Percentiles rank a stretch among this genome's conserved stretches.
phyloP scores from a whole-genome alignment of 441 rosid species.

The Omphalea diandra region DNA sequence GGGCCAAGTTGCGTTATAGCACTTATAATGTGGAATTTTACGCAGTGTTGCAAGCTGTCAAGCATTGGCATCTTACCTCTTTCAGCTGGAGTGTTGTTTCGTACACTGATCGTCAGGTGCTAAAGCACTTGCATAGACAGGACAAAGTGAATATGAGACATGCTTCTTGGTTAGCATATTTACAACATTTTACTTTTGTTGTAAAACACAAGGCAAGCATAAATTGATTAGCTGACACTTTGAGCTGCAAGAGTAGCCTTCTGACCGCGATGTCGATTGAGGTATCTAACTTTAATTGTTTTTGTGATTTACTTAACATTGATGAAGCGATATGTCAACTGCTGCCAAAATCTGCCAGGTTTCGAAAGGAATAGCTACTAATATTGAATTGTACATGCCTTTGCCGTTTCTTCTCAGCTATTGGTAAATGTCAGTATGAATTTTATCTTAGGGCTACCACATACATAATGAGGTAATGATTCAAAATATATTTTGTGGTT shows the following conservation, averaged over 20 bases:
- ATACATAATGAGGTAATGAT: background rate
- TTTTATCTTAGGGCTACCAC: background rate
- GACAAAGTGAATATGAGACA: too few species aligned
- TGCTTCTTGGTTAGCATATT: too few species aligned
- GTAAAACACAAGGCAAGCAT: too few species aligned
- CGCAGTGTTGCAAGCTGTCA: too few species aligned
- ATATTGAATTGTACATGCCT: background rate
- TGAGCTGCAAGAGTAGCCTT: background rate
- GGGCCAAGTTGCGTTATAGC: too few species aligned
- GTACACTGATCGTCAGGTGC: too few species aligned
- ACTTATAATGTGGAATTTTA: too few species aligned
- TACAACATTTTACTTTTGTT: too few species aligned
- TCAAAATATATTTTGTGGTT: background rate
- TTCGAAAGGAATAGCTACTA: too few species aligned
- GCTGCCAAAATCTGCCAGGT: slow-evolving; percentile 4
- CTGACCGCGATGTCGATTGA: background rate
- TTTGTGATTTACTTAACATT: background rate
- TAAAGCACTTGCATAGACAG: too few species aligned
- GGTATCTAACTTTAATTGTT: background rate
- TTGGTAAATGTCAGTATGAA: background rate
- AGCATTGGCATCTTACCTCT: too few species aligned
- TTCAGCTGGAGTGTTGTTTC: too few species aligned
- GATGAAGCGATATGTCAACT: background rate
- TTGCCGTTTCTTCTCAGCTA: background rate
- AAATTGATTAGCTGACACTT: slow-evolving; percentile 10